Conservation (phyloP, 2,329 filamentous ascomycete species). For the Cladosporium sp. region DNA sequence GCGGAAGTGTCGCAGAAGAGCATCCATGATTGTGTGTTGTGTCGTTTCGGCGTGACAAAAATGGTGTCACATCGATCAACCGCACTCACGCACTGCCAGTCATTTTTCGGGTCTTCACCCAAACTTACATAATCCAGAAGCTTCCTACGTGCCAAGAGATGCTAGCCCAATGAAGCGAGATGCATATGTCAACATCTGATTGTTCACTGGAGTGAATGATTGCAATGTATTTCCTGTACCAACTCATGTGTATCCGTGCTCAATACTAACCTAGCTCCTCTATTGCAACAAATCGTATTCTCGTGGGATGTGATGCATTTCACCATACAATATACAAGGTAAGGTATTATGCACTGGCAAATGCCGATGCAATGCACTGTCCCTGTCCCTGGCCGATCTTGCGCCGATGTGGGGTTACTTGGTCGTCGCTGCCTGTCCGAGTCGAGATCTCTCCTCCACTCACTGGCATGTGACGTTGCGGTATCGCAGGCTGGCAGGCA, state of each 20-base stretch:
- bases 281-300: not conserved
- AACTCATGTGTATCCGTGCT: no score
- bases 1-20: constrained; percentile 45
- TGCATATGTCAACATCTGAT: constrained; percentile 10
- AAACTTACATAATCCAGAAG: constrained; percentile 18
- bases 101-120: constrained; percentile 17
- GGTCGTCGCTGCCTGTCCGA: not conserved
- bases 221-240: no score
- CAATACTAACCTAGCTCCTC: no score
- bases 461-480: not conserved
- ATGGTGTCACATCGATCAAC: not conserved
- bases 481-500: not conserved
- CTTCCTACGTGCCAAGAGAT: constrained; percentile 14
- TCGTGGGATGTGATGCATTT: no score
- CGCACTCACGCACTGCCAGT: not conserved
- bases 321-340: no score
- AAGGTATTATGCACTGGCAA: no score
- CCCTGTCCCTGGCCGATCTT: constrained; percentile 3
- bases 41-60: no score
- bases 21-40: constrained; percentile 34
- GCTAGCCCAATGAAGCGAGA: not conserved
- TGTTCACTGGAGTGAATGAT: not conserved
- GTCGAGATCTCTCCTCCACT: not conserved
- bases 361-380: constrained; percentile 1
- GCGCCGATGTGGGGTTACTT: constrained; percentile 1